phyloP scores from a whole-genome alignment of 192 early-diverging fungal genomes.

The Coemansia sp. region DNA sequence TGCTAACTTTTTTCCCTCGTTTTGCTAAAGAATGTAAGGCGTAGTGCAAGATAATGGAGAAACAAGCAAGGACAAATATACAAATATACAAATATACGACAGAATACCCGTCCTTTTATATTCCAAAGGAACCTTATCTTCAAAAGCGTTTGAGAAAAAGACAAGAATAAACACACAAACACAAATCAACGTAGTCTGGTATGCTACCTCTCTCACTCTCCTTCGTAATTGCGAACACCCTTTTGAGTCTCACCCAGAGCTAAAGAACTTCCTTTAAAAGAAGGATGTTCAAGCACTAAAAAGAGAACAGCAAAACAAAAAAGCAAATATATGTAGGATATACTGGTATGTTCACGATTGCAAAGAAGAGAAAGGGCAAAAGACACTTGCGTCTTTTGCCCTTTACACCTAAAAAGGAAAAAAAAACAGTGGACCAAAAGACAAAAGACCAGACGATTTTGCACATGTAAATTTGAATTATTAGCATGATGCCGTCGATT shows the following conservation, averaged over 20 bases:
- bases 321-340: slow-evolving; percentile 8
- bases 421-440: background rate
- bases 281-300: background rate
- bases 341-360: background rate
- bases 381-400: background rate
- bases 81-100: background rate
- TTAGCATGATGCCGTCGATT: background rate
- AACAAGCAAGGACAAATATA: background rate
- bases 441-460: background rate
- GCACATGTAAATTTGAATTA: background rate
- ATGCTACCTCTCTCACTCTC: background rate
- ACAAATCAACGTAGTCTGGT: background rate
- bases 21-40: background rate
- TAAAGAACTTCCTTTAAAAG: background rate
- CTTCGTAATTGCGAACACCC: background rate
- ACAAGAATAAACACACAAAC: background rate
- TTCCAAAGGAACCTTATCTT: background rate
- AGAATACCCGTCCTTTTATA: slow-evolving; percentile 8
- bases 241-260: background rate
- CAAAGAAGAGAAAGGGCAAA: slow-evolving; percentile 5
- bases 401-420: background rate
- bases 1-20: background rate
- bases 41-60: slow-evolving; percentile 1
- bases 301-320: slow-evolving; percentile 6
- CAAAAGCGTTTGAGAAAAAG: background rate